Base-by-base conservation (phyloP, 495 filamentous ascomycete species). In the Trichoderma virens region DNA sequence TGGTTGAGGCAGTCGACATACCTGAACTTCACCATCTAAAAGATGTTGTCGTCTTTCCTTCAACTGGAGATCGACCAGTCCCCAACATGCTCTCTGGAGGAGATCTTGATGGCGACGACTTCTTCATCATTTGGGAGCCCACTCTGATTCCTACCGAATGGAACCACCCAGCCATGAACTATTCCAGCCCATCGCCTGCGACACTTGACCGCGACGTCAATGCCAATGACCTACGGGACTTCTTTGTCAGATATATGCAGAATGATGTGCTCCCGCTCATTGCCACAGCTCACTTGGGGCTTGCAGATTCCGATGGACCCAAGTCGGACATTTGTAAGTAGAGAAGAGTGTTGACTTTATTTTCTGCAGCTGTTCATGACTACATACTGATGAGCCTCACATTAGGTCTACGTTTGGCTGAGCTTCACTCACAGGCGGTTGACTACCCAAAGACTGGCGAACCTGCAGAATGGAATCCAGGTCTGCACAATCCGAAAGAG, bases 61-160 rank as follows among this genome's bases (percentile, higher is more conserved):
- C 88, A 45, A 87, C 80, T 0, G 94, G 94, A 0, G 93, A 98
- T 73, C 81, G 88, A 43, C 91, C 93, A 67, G 74, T 99, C 30
- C 83, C 92, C 8, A 90, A 88, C 65, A 98, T 98, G 94, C 94
- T 92, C 67, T 96, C 94, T 6, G 94, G 94, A 2, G 95, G 94
- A 5, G 94, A 99, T 72, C 79, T 99, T 3, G 94, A 99, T 74
- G 94, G 94, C 0, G 94, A 99, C 68, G 95, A 98, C 71, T 99
- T 89, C 70, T 82, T 97, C 28, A 88, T 98, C 23, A 90, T 97
- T 39, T 99, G 94, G 94, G 92, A 99, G 68, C 69, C 79, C 38
- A 83, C 88, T 54, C 78, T 99, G 5, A 73, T 93, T 30, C 92
- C 92, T 2, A 51, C 63, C 0, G 77, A 88, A 59, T 90, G 86